Percentiles rank a stretch among this genome's conserved stretches.
Conservation (phyloP, 129 eudicot genomes). For the Chrysanthemum seticuspe region DNA sequence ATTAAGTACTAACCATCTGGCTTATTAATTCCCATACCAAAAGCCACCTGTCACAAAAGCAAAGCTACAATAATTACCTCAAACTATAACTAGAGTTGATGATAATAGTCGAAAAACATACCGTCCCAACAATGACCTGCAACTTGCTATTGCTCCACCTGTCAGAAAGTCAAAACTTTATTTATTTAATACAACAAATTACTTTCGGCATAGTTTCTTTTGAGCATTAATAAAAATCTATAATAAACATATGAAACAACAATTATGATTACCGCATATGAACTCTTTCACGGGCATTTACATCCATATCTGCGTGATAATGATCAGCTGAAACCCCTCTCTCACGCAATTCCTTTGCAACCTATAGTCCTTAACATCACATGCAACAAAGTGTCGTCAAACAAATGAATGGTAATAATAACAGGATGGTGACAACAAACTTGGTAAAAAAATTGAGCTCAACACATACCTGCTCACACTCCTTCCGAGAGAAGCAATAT, state of each 20-base stretch:
- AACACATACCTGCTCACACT: constrained; percentile 83
- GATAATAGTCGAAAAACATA: constrained; percentile 30
- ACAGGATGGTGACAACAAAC: neutral
- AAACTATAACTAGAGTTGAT: constrained; percentile 3
- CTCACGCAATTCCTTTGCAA: constrained; percentile 82
- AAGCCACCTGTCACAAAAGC: constrained; percentile 71
- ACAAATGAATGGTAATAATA: neutral
- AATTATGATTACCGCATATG: constrained; percentile 54
- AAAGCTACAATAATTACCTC: constrained; percentile 2
- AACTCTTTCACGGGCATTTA: constrained; percentile 76
- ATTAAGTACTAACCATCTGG: constrained; percentile 81
- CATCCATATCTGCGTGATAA: constrained; percentile 99
- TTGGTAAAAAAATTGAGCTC: constrained; percentile 6
- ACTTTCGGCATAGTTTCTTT: neutral
- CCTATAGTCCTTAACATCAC: constrained; percentile 44
- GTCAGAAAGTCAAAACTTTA: constrained; percentile 2
- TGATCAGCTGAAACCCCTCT: constrained; percentile 85
- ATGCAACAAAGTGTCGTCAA: neutral
- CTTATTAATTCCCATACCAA: constrained; percentile 99
- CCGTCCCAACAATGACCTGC: constrained; percentile 99
- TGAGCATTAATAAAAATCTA: neutral
- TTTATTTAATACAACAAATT: neutral
- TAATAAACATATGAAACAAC: constrained; percentile 2
- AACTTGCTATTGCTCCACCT: constrained; percentile 95
- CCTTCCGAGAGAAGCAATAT: constrained; percentile 92